These are phyloP conservation scores for Bipolaris zeicola DNA, from an alignment of 2,329 filamentous ascomycete species.

Conservation along the genomic window DNA sequence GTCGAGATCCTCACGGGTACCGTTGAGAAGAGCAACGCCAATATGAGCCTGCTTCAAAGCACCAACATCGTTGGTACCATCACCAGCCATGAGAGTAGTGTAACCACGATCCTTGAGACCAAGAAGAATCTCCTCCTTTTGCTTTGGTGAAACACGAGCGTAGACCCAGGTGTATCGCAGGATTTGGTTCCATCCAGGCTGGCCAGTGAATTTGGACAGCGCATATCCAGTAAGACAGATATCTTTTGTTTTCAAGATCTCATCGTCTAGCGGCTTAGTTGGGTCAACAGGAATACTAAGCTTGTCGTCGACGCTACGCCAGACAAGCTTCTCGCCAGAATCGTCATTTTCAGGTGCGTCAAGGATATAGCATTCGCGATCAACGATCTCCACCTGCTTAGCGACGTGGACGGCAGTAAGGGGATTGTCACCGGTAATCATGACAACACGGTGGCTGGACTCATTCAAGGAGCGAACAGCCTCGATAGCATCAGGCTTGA, in stretches of 20 bases:
- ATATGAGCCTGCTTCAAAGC: slow-evolving; percentile 98
- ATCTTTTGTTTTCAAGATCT: slow-evolving; percentile 85
- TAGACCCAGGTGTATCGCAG: slow-evolving; percentile 96
- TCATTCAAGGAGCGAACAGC: slow-evolving; percentile 97
- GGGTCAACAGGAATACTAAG: slow-evolving; percentile 84
- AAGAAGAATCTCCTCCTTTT: slow-evolving; percentile 98
- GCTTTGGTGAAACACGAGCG: slow-evolving; percentile 95
- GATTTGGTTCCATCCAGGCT: slow-evolving; percentile 75
- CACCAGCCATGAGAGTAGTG: slow-evolving; percentile 97
- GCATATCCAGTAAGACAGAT: slow-evolving; percentile 96
- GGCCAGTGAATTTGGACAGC: slow-evolving; percentile 82
- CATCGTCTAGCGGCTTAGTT: slow-evolving; percentile 75
- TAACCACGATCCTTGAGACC: slow-evolving; percentile 96
- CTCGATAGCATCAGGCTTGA: slow-evolving; percentile 95
- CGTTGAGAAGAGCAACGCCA: slow-evolving; percentile 93
- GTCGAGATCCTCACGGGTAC: slow-evolving; percentile 85
- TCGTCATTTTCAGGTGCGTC: slow-evolving; percentile 92
- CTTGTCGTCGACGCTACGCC: slow-evolving; percentile 94
- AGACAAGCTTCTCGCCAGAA: slow-evolving; percentile 80
- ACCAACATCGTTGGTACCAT: slow-evolving; percentile 97
- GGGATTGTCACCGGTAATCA: slow-evolving; percentile 99
- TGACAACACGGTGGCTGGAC: slow-evolving; percentile 96
- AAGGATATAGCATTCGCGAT: slow-evolving; percentile 90
- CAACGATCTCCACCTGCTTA: slow-evolving; percentile 94
- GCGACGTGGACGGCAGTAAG: slow-evolving; percentile 96